Percentiles rank a stretch among this genome's conserved stretches.
Conservation (phyloP, 129 eudicot genomes). For the Lonicera japonica region DNA sequence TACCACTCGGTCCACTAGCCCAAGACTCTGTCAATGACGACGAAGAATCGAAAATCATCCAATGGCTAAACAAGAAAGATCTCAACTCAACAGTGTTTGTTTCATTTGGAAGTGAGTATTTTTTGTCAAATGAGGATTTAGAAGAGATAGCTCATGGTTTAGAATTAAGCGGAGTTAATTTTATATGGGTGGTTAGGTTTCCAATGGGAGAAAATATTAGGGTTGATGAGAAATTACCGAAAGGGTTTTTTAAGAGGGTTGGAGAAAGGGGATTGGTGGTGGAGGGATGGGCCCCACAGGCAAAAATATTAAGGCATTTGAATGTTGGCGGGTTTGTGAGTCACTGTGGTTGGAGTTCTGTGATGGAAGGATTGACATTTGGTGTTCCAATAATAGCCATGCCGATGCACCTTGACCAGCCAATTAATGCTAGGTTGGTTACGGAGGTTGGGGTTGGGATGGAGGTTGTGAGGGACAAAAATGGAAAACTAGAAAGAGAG, state of each 20-base stretch:
- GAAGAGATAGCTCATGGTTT: constrained; percentile 16
- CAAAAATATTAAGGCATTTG: not conserved
- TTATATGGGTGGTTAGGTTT: constrained; percentile 20
- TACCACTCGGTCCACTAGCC: constrained; percentile 11
- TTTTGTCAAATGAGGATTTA: constrained; percentile 10
- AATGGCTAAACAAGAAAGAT: constrained; percentile 19
- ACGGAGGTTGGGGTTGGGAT: constrained; percentile 20
- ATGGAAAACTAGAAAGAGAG: constrained; percentile 15
- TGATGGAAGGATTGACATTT: constrained; percentile 19
- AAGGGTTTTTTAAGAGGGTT: constrained; percentile 4
- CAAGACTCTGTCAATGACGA: constrained; percentile 1
- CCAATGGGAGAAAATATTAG: not conserved
- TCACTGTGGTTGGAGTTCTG: constrained; percentile 27
- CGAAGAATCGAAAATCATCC: not conserved
- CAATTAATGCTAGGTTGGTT: constrained; percentile 27
- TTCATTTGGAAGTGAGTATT: constrained; percentile 19
- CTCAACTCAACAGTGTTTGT: constrained; percentile 13
- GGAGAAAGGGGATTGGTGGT: constrained; percentile 10
- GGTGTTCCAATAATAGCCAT: constrained; percentile 35
- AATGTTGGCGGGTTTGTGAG: constrained; percentile 24
- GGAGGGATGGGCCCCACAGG: constrained; percentile 20
- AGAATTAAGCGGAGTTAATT: constrained; percentile 8
- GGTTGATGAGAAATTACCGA: not conserved
- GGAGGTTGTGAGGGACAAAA: constrained; percentile 20
- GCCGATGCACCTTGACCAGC: constrained; percentile 38